Evolutionary conservation across 768 basidiomycete genomes (phyloP).

Genomic region (Kwoniella dejecticola): DNA sequence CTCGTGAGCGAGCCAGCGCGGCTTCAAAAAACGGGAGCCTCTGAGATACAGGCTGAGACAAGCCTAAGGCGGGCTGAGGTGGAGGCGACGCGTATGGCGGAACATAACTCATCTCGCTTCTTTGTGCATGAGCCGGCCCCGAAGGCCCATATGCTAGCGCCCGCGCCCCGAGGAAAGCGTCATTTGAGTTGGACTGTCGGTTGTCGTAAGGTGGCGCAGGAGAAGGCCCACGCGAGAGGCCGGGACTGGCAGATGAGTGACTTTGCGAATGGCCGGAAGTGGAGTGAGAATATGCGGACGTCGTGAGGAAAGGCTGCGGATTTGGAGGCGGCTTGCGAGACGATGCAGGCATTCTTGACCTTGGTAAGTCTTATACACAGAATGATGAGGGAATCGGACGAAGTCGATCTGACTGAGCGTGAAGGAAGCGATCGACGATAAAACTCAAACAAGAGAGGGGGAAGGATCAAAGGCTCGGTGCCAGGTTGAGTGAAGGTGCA

Average conservation of each 20-base stretch:
- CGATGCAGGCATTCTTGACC: conserved; percentile 16
- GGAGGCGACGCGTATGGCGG: conserved; percentile 16
- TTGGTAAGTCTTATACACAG: neutral
- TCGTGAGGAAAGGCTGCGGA: conserved; percentile 10
- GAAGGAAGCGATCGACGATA: neutral
- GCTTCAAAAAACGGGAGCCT: conserved; percentile 44
- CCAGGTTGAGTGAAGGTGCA: no score
- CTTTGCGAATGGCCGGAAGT: neutral
- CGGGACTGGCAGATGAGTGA: neutral
- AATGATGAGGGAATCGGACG: neutral
- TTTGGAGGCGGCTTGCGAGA: conserved; percentile 23
- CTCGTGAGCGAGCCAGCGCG: conserved; percentile 36
- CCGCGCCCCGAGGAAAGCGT: conserved; percentile 15
- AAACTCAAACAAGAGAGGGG: neutral
- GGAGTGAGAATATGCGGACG: conserved; percentile 6
- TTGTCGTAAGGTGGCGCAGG: conserved; percentile 29
- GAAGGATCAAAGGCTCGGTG: no score
- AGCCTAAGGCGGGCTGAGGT: neutral
- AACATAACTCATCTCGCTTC: neutral
- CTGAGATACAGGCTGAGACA: neutral
- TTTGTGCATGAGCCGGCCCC: neutral
- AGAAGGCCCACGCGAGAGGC: conserved; percentile 14
- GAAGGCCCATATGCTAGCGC: conserved; percentile 17
- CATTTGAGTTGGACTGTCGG: neutral
- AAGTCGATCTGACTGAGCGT: neutral